Conservation (phyloP, 2,329 filamentous ascomycete species). For the Claviceps paspali region DNA sequence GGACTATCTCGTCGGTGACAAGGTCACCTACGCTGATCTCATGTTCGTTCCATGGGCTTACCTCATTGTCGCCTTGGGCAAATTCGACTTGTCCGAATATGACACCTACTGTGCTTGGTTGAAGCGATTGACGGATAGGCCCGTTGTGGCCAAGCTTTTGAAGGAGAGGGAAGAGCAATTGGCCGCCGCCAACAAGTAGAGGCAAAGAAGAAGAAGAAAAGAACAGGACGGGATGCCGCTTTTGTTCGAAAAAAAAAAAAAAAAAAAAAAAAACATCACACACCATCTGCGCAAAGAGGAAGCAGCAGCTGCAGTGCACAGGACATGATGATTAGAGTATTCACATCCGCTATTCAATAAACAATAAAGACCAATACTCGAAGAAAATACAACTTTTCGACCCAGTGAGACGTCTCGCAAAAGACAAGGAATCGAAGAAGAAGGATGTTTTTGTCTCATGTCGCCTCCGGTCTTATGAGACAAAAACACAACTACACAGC, state of each 20-base stretch:
- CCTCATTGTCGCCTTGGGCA: not conserved
- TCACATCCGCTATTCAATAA: not conserved
- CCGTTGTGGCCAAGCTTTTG: conserved; percentile 2
- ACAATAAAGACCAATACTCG: not conserved
- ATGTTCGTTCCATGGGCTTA: conserved; percentile 12
- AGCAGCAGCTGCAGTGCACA: too few species aligned
- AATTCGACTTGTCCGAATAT: not conserved
- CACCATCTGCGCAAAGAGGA: too few species aligned
- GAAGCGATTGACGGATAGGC: conserved; percentile 1
- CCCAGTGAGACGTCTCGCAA: not conserved
- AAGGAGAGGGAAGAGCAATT: conserved; percentile 3
- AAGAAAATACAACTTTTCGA: not conserved
- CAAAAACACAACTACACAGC: not conserved
- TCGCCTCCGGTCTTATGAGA: too few species aligned
- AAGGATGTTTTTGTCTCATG: too few species aligned
- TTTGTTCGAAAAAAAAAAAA: too few species aligned
- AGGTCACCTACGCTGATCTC: conserved; percentile 13
- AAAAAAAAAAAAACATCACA: too few species aligned
- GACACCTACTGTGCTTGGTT: conserved; percentile 5
- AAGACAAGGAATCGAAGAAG: not conserved
- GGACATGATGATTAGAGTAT: too few species aligned
- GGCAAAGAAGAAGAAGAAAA: too few species aligned
- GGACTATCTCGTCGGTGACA: conserved; percentile 11
- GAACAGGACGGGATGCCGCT: too few species aligned
- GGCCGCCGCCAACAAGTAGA: not conserved